Base-by-base conservation (phyloP, 73 alveolate genomes). In the Tetrahymena thermophila region DNA sequence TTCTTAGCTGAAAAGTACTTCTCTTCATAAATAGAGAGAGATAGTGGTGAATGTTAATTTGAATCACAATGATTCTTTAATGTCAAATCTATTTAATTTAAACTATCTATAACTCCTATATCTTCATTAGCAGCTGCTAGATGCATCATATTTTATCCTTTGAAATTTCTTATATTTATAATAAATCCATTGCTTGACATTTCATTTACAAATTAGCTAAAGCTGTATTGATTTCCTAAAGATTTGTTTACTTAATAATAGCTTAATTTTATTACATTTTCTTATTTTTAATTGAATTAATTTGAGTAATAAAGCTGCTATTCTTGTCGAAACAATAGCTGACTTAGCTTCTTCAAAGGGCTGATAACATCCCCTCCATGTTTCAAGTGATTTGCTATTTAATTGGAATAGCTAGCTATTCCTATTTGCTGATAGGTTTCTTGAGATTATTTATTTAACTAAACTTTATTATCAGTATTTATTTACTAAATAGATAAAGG, bases 21-120 rank as follows among this genome's bases (percentile, higher is more conserved):
- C 34, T 94, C 96, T 84, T 97, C 98, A 71, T 96, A 93, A 4
- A 97, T 97, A 9, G 98, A 97, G 15, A 97, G 84, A 84, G 98
- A 96, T 13, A 97, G 93, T 0, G 98, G 97, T 31, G 98, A 94
- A 93, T 96, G 94, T 16, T 93, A 85, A 89, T 96, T 96, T 85
- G 96, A 96, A 95, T 97, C 98, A 11, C 71, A 43, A 34, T 23
- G 35, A 89, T 95, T 94, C 37, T 85, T 94, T 21, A 85, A 84
- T 11, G 85, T 93, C 31, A 89, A 94, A 89, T 95, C 93, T 25
- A 85, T 55, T 35, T 85, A 43, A 9, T 85, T 95, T 37, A 95
- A 56, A 25, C 94, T 42, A 23, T 85, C 42, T 43, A 95, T 56
- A 10, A 94, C 97, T 0, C 97, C 97, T 25, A 95, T 95, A 93